Percentiles rank a stretch among this genome's conserved stretches.
Evolutionary conservation across 2,329 filamentous ascomycete species (phyloP).

Genomic region (Arthrocladium fulminans): DNA sequence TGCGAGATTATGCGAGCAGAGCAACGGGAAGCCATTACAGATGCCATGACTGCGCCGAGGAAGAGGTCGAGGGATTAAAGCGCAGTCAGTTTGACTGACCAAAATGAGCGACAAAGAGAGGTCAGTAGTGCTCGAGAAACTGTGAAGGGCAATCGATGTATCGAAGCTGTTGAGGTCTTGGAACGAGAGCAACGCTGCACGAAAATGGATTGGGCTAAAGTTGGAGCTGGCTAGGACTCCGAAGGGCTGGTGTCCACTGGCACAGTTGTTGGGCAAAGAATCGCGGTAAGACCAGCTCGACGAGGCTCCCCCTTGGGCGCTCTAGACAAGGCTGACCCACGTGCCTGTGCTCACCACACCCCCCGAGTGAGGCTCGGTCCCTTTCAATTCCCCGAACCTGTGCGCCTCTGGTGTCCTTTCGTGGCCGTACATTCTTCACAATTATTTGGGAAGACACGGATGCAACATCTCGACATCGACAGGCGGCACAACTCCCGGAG

Average conservation of each 20-base stretch:
- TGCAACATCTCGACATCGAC: background rate
- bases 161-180: conserved; percentile 7
- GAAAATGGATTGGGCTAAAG: conserved; percentile 4
- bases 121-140: conserved; percentile 4
- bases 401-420: background rate
- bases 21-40: conserved; percentile 39
- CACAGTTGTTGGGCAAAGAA: background rate
- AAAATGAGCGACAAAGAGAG: conserved; percentile 19
- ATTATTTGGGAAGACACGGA: background rate
- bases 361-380: too few relatives aligned
- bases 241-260: background rate
- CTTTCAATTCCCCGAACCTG: background rate
- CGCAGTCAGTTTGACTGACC: conserved; percentile 10
- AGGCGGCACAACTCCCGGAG: background rate
- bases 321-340: too few relatives aligned
- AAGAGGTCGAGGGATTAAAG: conserved; percentile 11
- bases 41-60: conserved; percentile 44
- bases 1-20: conserved; percentile 36
- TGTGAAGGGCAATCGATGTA: background rate
- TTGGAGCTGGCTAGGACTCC: conserved; percentile 3
- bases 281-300: background rate
- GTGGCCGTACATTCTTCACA: background rate
- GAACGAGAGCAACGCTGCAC: conserved; percentile 2
- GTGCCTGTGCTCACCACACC: too few relatives aligned
- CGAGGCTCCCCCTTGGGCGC: background rate